These are phyloP conservation scores for Schizosaccharomyces octosporus DNA, from an alignment of 805 yeast species.

Conservation along the genomic window DNA sequence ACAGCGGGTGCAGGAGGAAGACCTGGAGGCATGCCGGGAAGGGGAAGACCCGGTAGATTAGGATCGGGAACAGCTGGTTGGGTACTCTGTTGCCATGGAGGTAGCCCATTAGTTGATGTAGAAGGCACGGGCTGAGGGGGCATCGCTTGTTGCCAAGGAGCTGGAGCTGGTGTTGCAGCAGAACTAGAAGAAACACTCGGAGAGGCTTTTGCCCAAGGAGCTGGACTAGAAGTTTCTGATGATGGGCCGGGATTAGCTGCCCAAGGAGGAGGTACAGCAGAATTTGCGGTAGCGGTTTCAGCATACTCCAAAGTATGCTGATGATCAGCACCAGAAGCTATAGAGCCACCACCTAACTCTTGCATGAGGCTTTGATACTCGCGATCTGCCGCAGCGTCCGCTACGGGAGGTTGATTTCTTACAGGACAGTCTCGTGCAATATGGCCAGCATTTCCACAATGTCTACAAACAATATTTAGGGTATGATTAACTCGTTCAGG, in stretches of 20 bases:
- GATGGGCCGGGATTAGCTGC: not conserved
- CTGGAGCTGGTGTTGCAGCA: not conserved
- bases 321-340: not conserved
- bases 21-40: not conserved
- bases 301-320: not conserved
- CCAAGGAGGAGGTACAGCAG: not conserved
- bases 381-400: not conserved
- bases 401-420: not conserved
- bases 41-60: not conserved
- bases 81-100: not conserved
- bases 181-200: not conserved
- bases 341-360: not conserved
- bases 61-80: not conserved
- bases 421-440: conserved; percentile 62
- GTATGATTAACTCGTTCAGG: conserved; percentile 27
- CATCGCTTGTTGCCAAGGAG: not conserved
- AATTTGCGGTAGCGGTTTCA: not conserved
- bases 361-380: conserved; percentile 2
- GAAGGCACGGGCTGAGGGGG: not conserved
- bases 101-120: not conserved
- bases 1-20: not conserved
- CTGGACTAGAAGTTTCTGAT: not conserved
- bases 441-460: conserved; percentile 70
- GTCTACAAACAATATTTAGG: conserved; percentile 38
- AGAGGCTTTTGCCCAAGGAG: conserved; percentile 1